phyloP scores from a whole-genome alignment of 441 rosid species.

The Croton setiger region DNA sequence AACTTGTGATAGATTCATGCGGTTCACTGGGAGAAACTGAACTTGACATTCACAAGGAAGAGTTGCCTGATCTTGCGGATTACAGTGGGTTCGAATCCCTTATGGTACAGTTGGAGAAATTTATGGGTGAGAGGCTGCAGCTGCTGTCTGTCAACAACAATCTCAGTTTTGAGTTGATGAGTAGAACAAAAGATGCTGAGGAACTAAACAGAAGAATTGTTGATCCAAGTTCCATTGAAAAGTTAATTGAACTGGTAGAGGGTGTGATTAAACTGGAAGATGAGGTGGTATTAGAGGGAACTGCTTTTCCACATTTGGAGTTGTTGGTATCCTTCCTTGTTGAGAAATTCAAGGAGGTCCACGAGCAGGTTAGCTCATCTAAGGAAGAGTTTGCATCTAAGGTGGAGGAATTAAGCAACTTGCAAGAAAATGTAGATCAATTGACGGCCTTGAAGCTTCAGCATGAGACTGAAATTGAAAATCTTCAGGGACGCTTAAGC shows the following conservation, averaged over 20 bases:
- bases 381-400: conserved; percentile 50
- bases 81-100: conserved; percentile 43
- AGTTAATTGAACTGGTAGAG: conserved; percentile 56
- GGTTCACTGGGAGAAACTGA: conserved; percentile 36
- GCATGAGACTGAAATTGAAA: conserved; percentile 57
- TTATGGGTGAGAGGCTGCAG: conserved; percentile 58
- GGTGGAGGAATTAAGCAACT: conserved; percentile 47
- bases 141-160: conserved; percentile 53
- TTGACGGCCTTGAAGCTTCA: conserved; percentile 50
- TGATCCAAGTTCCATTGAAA: conserved; percentile 49
- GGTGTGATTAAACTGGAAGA: conserved; percentile 55
- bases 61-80: conserved; percentile 41
- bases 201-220: conserved; percentile 50
- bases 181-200: conserved; percentile 51
- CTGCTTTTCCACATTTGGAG: conserved; percentile 50
- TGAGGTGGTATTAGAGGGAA: conserved; percentile 35
- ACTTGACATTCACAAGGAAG: conserved; percentile 30
- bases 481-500: conserved; percentile 51
- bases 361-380: conserved; percentile 35
- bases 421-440: conserved; percentile 49
- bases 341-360: conserved; percentile 30
- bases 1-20: conserved; percentile 46
- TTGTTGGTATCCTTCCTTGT: conserved; percentile 66
- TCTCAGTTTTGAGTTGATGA: conserved; percentile 57
- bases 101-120: conserved; percentile 47